Evolutionary conservation across 2,329 filamentous ascomycete species (phyloP), one percentile per base, ranked within the genome.

Genomic region (Colletotrichum musicola): DNA sequence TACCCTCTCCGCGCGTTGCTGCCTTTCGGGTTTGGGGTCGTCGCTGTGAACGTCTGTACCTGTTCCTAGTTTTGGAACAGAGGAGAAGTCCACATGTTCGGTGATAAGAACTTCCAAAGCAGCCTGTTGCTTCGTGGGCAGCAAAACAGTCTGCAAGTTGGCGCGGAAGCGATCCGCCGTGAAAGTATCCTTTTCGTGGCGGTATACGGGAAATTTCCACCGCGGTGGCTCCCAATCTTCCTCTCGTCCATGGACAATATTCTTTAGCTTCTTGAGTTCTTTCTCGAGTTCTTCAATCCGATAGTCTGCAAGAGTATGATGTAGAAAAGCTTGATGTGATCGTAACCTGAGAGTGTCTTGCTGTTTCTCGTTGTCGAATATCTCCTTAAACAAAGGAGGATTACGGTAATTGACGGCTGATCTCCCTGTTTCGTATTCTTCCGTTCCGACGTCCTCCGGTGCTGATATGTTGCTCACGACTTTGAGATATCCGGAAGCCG

Each of bases 281-380:
- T 50, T 22, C 47, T 70, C 63, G 2, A 70, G 47, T n/a, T 70
- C 59, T 6, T 46, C 42, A 14, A 70, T 54, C 47, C 63, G 12
- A 49, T 55, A 42, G 14, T 62, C 46, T 4, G 68, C 60, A 13
- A 70, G 53, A 0, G 40, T 54, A 3, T 53, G 59, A 40, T 70
- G 59, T 22, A 70, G 13, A 0, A 51, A 38, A 6, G 68, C 64
- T 16, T 70, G 68, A 4, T 61, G 30, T 1, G 63, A 49, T 20
- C 68, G 63, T 4, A 54, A 38, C 13, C 10, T 20, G 13, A 70
- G 60, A 14, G 46, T 25, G 5, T 51, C 55, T 5, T 18, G 22
- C 9, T 14, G 22, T 16, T 47, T 58, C 9, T 58, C 55, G 10
- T 44, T 10, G 13, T 58, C 55, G 10, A 58, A 58, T 1, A 42